These are phyloP conservation scores for Coniochaeta ligniaria DNA, from an alignment of 2,329 filamentous ascomycete genomes.

Conservation along the genomic window DNA sequence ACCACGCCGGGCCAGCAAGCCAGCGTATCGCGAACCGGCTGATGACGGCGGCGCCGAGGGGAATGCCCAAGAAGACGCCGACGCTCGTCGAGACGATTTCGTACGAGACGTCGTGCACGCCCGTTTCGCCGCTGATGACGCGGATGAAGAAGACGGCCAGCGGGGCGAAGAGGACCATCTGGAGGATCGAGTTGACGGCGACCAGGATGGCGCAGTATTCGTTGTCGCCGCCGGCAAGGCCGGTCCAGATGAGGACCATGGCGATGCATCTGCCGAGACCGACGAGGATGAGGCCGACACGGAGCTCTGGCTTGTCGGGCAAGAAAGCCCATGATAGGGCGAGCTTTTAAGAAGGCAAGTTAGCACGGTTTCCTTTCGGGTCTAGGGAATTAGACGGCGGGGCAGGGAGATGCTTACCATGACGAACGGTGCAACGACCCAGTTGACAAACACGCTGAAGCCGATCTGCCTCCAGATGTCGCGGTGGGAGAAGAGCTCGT, in stretches of 20 bases:
- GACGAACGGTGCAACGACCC: conserved; percentile 73
- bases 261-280: conserved; percentile 82
- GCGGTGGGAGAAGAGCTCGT: conserved; percentile 53
- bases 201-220: conserved; percentile 82
- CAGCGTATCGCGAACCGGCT: conserved; percentile 59
- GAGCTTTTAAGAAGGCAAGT: conserved; percentile 32
- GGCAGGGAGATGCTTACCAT: conserved; percentile 51
- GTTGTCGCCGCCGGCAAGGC: conserved; percentile 60
- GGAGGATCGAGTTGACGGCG: conserved; percentile 64
- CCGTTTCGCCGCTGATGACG: conserved; percentile 51
- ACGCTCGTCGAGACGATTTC: conserved; percentile 69
- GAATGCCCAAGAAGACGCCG: conserved; percentile 78
- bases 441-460: conserved; percentile 73
- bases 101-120: conserved; percentile 43
- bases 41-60: conserved; percentile 70
- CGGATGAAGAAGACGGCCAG: conserved; percentile 63
- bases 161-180: conserved; percentile 67
- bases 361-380: neutral
- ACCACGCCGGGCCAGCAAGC: conserved; percentile 56
- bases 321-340: conserved; percentile 62
- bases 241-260: conserved; percentile 75
- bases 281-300: conserved; percentile 70
- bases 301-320: conserved; percentile 48
- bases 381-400: no score
- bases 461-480: conserved; percentile 71